Evolutionary conservation across 2,329 filamentous ascomycete species (phyloP).

Genomic region (Fusarium multiceps): DNA sequence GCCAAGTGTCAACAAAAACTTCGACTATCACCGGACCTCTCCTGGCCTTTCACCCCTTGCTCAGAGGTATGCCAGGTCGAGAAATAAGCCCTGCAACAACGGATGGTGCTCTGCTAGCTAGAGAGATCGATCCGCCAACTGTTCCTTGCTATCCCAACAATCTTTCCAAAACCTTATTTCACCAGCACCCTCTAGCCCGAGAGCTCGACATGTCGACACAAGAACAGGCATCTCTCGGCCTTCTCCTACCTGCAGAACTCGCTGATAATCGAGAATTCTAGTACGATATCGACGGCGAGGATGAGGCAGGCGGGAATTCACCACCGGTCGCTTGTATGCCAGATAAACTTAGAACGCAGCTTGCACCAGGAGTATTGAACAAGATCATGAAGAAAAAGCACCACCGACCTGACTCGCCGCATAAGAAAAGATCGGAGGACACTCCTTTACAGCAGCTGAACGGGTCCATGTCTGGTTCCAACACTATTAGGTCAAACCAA

Average conservation of each 20-base stretch:
- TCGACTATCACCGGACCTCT: slow-evolving; percentile 6
- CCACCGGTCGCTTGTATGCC: slow-evolving; percentile 48
- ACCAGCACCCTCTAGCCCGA: slow-evolving; percentile 52
- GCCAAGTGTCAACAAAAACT: not conserved
- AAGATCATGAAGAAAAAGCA: slow-evolving; percentile 47
- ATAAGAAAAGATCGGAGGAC: slow-evolving; percentile 5
- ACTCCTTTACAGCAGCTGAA: not conserved
- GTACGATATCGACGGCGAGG: slow-evolving; percentile 53
- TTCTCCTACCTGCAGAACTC: slow-evolving; percentile 50
- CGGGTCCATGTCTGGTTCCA: not conserved
- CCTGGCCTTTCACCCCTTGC: slow-evolving; percentile 56
- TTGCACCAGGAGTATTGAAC: slow-evolving; percentile 43
- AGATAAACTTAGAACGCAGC: slow-evolving; percentile 41
- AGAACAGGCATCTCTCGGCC: slow-evolving; percentile 49
- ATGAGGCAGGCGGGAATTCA: slow-evolving; percentile 41
- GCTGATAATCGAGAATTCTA: slow-evolving; percentile 51
- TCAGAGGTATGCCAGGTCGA: slow-evolving; percentile 54
- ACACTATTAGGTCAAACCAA: slow-evolving; percentile 8
- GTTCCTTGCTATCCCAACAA: slow-evolving; percentile 51
- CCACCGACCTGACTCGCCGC: slow-evolving; percentile 36
- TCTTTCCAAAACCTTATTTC: slow-evolving; percentile 50
- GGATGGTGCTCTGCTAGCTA: slow-evolving; percentile 51
- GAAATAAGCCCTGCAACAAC: slow-evolving; percentile 54
- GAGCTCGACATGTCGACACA: slow-evolving; percentile 45
- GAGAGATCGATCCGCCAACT: slow-evolving; percentile 46